Percentiles rank a stretch among this genome's conserved stretches.
phyloP scores from a whole-genome alignment of 305 asterid genomes.

The Solanum hybrid region DNA sequence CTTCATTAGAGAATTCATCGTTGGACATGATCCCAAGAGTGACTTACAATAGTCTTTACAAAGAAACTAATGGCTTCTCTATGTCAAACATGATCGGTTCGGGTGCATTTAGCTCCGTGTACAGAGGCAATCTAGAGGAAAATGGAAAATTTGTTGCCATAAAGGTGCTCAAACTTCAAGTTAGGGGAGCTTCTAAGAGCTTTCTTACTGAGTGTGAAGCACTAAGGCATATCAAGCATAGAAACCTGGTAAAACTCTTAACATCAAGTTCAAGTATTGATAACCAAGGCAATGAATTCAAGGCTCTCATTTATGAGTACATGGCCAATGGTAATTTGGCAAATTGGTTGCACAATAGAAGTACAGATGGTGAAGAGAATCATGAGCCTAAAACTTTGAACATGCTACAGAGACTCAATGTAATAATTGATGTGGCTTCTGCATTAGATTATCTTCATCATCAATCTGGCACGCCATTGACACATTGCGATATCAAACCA shows the following conservation, averaged over 20 bases:
- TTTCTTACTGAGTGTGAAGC: constrained; percentile 19
- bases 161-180: constrained; percentile 14
- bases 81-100: not conserved
- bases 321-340: constrained; percentile 15
- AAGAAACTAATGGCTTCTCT: constrained; percentile 20
- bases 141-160: constrained; percentile 5
- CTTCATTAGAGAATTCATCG: not conserved
- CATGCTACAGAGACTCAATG: constrained; percentile 7
- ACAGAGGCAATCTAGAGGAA: constrained; percentile 5
- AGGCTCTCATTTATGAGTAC: constrained; percentile 16
- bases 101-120: constrained; percentile 13
- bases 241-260: constrained; percentile 15
- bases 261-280: constrained; percentile 17
- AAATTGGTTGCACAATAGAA: constrained; percentile 7
- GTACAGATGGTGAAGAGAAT: not conserved
- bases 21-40: constrained; percentile 9
- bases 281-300: constrained; percentile 15
- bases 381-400: not conserved
- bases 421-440: constrained; percentile 10
- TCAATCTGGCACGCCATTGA: not conserved
- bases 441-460: constrained; percentile 21
- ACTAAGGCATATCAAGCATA: constrained; percentile 11
- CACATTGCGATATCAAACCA: constrained; percentile 19
- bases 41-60: constrained; percentile 10
- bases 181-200: constrained; percentile 15